phyloP scores from a whole-genome alignment of 805 yeast genomes.

The Clavispora vitiphila region DNA sequence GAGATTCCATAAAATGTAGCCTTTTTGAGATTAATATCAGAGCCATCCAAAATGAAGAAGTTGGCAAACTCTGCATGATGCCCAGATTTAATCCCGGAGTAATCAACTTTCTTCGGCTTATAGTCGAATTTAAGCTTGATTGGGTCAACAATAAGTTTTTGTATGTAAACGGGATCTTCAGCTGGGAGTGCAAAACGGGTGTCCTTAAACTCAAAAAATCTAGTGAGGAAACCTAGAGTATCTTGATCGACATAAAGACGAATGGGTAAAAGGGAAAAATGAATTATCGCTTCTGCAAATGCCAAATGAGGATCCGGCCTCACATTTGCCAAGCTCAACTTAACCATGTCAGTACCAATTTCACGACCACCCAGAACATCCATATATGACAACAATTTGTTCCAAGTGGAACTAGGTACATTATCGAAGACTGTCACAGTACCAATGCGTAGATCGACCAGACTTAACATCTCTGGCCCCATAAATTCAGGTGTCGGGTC shows the following conservation, averaged over 20 bases:
- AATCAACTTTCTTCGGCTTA: conserved; percentile 86
- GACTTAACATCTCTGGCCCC: conserved; percentile 43
- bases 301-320: conserved; percentile 60
- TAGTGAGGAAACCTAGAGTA: conserved; percentile 73
- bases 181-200: conserved; percentile 56
- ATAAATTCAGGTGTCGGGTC: conserved; percentile 26
- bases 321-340: conserved; percentile 48
- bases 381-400: conserved; percentile 69
- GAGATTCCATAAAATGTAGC: conserved; percentile 67
- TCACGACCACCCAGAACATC: conserved; percentile 69
- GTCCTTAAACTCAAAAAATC: conserved; percentile 82
- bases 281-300: conserved; percentile 62
- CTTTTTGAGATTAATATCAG: conserved; percentile 60
- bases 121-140: conserved; percentile 73
- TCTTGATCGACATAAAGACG: conserved; percentile 90
- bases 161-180: conserved; percentile 65
- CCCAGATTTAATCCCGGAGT: conserved; percentile 80
- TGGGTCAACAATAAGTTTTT: conserved; percentile 58
- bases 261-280: conserved; percentile 60
- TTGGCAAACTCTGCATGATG: conserved; percentile 83
- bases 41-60: conserved; percentile 82
- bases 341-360: conserved; percentile 59
- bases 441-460: conserved; percentile 44
- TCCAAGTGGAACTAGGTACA: conserved; percentile 87
- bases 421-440: conserved; percentile 67